phyloP scores from a whole-genome alignment of 345 rosid species.

The Salix koriyanagi region DNA sequence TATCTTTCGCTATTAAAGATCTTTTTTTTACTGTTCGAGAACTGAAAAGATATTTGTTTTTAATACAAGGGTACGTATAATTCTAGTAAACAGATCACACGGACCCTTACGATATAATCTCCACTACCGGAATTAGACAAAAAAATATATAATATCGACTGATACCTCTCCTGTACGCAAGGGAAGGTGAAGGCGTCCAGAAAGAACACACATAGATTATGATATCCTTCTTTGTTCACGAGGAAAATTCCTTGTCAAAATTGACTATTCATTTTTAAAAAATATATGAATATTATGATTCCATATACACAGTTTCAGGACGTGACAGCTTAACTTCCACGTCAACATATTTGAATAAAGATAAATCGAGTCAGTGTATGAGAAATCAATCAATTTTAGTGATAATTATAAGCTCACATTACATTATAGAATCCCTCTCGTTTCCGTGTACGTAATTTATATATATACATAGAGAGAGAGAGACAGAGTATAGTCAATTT shows the following conservation, averaged over 20 bases:
- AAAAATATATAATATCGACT: background rate
- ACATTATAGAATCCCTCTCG: background rate
- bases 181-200: background rate
- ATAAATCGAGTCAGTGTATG: no score
- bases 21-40: no score
- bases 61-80: no score
- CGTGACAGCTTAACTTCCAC: background rate
- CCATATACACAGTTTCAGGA: background rate
- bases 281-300: background rate
- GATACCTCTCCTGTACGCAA: background rate
- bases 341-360: no score
- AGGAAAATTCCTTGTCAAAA: background rate
- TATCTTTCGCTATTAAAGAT: no score
- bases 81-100: background rate
- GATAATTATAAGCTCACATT: background rate
- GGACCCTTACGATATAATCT: background rate
- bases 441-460: background rate
- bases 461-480: no score
- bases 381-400: no score
- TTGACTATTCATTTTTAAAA: background rate
- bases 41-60: no score
- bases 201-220: background rate
- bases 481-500: background rate
- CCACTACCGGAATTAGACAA: background rate
- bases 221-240: background rate